These are phyloP conservation scores for Globisporangium cystogenes DNA, from an alignment of 352 stramenopile species.

Conservation along the genomic window DNA sequence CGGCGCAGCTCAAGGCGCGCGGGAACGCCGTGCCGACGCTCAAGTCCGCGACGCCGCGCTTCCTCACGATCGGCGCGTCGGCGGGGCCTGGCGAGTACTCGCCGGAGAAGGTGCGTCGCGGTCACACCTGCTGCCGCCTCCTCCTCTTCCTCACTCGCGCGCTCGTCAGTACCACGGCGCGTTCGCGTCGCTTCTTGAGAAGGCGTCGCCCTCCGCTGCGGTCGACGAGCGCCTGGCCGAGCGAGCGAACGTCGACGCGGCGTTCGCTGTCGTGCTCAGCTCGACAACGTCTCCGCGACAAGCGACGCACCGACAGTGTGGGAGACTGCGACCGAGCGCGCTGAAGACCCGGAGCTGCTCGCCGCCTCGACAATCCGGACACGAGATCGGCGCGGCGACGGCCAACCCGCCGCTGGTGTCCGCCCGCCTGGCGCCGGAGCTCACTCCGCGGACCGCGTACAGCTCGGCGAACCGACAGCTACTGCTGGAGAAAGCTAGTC, in stretches of 20 bases:
- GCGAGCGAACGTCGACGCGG: slow-evolving; percentile 17
- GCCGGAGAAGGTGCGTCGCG: slow-evolving; percentile 34
- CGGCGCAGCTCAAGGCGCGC: slow-evolving; percentile 18
- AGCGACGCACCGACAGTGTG: too few relatives aligned
- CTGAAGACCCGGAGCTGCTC: background rate
- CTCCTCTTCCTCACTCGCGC: too few relatives aligned
- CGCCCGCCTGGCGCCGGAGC: slow-evolving; percentile 23
- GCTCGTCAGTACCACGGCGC: slow-evolving; percentile 40
- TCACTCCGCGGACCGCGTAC: slow-evolving; percentile 50
- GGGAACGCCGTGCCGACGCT: slow-evolving; percentile 32
- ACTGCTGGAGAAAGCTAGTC: slow-evolving; percentile 16
- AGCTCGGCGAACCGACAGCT: slow-evolving; percentile 30
- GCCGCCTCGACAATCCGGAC: background rate
- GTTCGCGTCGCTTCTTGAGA: slow-evolving; percentile 38
- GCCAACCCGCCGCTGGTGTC: slow-evolving; percentile 14
- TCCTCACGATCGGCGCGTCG: slow-evolving; percentile 12
- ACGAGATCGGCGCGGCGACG: background rate
- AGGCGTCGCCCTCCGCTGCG: slow-evolving; percentile 20
- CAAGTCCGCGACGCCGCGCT: slow-evolving; percentile 44
- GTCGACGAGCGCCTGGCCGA: slow-evolving; percentile 19
- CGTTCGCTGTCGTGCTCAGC: slow-evolving; percentile 26
- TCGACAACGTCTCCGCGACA: background rate
- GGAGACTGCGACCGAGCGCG: background rate
- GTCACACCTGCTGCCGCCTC: too few relatives aligned
- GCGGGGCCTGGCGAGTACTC: slow-evolving; percentile 38